phyloP scores from a whole-genome alignment of 805 yeast species.

The Lipomyces starkeyi region DNA sequence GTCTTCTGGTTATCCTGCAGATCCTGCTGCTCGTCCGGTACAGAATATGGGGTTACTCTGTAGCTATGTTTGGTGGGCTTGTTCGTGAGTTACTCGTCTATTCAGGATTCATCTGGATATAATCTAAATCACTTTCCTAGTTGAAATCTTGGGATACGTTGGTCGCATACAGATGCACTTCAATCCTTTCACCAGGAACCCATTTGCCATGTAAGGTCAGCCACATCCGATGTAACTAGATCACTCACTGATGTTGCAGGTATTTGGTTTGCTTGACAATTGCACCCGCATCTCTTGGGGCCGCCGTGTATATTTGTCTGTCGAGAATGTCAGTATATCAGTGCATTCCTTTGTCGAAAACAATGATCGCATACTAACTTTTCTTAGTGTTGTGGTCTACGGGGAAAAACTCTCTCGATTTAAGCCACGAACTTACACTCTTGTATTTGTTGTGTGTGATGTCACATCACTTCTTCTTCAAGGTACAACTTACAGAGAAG shows the following conservation, averaged over 20 bases:
- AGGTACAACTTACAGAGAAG: neutral
- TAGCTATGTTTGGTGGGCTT: neutral
- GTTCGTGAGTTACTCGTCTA: slow-evolving; percentile 7
- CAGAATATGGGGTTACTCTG: slow-evolving; percentile 1
- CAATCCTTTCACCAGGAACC: slow-evolving; percentile 1
- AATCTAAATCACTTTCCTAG: neutral
- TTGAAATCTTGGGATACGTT: slow-evolving; percentile 8
- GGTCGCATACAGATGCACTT: slow-evolving; percentile 12
- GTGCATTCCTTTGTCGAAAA: neutral
- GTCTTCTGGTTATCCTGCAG: neutral
- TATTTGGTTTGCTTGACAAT: slow-evolving; percentile 9
- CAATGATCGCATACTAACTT: neutral
- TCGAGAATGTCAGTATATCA: slow-evolving; percentile 8
- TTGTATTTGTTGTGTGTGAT: slow-evolving; percentile 1
- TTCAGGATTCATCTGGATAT: no score
- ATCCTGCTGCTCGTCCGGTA: neutral
- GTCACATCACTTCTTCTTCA: neutral
- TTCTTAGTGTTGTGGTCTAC: slow-evolving; percentile 1
- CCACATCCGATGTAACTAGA: neutral
- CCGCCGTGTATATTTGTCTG: slow-evolving; percentile 11
- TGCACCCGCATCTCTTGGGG: slow-evolving; percentile 8
- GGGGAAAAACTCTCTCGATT: slow-evolving; percentile 2
- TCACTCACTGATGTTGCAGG: neutral
- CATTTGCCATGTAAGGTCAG: neutral
- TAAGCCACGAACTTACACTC: slow-evolving; percentile 4